Evolutionary conservation across 139 green algal genomes (phyloP).

Genomic region (Parachlorella kessleri): DNA sequence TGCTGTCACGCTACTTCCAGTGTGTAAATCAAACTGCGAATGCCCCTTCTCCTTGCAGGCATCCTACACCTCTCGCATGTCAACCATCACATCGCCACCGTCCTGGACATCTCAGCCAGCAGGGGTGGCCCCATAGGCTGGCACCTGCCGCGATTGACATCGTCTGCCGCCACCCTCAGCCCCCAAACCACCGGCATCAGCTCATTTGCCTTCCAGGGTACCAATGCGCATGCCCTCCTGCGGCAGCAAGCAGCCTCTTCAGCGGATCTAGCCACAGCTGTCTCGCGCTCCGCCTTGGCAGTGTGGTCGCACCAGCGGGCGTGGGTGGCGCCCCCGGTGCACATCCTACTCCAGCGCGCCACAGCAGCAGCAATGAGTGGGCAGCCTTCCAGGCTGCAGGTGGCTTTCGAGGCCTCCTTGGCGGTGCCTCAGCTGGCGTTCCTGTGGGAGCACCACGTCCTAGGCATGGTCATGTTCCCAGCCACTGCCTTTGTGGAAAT

Average conservation of each 20-base stretch:
- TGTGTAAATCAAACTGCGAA: no score
- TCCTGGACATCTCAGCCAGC: constrained; percentile 31
- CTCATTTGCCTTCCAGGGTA: constrained; percentile 84
- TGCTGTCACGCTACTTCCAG: neutral
- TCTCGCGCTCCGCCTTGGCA: neutral
- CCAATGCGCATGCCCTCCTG: constrained; percentile 61
- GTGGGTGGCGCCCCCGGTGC: constrained; percentile 43
- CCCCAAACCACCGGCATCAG: constrained; percentile 49
- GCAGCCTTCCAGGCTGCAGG: neutral
- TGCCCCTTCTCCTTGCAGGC: constrained; percentile 5
- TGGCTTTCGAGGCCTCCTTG: constrained; percentile 41
- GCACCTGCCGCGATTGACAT: constrained; percentile 20
- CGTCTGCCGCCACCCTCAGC: neutral
- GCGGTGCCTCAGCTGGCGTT: constrained; percentile 47
- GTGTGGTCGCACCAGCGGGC: neutral
- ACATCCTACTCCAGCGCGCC: constrained; percentile 41
- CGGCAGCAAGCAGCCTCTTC: constrained; percentile 13
- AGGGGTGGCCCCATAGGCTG: constrained; percentile 29
- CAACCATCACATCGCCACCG: constrained; percentile 37
- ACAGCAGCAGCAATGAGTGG: constrained; percentile 16
- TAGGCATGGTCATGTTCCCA: constrained; percentile 56
- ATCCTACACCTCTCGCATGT: constrained; percentile 39
- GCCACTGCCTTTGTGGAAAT: constrained; percentile 74
- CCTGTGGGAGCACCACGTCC: constrained; percentile 74
- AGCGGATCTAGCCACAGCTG: neutral